phyloP scores from a whole-genome alignment of 495 filamentous ascomycete species.

The Penicillium simplicissimum region DNA sequence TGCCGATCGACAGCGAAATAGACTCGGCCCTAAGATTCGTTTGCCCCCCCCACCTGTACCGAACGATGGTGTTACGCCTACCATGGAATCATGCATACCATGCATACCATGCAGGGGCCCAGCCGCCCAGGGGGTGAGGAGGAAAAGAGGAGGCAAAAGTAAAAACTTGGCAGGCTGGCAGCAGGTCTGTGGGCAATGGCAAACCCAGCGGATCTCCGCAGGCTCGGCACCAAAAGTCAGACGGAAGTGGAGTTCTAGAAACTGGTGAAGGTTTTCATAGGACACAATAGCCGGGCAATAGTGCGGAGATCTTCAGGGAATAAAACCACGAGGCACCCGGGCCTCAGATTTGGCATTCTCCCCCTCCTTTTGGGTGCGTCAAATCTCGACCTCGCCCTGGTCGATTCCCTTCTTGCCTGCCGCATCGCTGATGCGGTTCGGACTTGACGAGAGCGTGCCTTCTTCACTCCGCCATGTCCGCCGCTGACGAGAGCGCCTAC shows the following conservation, averaged over 20 bases:
- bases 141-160: neutral
- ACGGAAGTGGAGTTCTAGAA: slow-evolving; percentile 14
- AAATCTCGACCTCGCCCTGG: neutral
- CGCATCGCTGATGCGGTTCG: slow-evolving; percentile 14
- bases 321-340: slow-evolving; percentile 19
- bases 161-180: neutral
- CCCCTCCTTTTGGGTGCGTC: slow-evolving; percentile 1
- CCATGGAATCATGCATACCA: neutral
- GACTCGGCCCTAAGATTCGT: slow-evolving; percentile 21
- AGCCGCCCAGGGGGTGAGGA: neutral
- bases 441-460: slow-evolving; percentile 3
- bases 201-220: neutral
- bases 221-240: slow-evolving; percentile 5
- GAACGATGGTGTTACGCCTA: slow-evolving; percentile 1
- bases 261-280: slow-evolving; percentile 7
- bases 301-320: slow-evolving; percentile 20
- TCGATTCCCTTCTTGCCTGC: neutral
- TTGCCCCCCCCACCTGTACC: slow-evolving; percentile 19
- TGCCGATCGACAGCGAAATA: slow-evolving; percentile 20
- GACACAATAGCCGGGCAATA: slow-evolving; percentile 13
- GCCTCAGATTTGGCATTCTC: neutral
- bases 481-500: slow-evolving; percentile 6
- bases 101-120: slow-evolving; percentile 6
- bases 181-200: neutral
- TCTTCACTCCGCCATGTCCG: slow-evolving; percentile 17